These are phyloP conservation scores for Golubevia sp. DNA, from an alignment of 1,284 basidiomycete species.

Conservation along the genomic window DNA sequence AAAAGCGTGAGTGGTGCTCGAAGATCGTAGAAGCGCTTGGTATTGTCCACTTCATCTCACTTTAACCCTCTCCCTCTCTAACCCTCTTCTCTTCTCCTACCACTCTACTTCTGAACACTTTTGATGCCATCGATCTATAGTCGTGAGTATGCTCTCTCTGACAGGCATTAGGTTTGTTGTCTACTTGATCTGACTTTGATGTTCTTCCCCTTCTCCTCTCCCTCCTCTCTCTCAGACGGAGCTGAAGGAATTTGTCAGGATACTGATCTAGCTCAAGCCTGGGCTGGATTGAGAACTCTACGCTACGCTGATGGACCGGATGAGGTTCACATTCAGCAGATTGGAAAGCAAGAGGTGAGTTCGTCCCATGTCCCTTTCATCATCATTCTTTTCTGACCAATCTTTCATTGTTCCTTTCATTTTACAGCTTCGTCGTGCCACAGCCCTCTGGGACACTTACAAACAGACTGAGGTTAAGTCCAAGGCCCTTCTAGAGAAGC, in stretches of 20 bases:
- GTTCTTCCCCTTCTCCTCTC: too few species aligned
- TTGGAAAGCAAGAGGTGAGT: constrained; percentile 75
- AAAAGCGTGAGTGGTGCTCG: too few species aligned
- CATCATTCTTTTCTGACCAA: not conserved
- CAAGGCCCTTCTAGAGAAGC: constrained; percentile 25
- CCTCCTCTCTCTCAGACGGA: constrained; percentile 65
- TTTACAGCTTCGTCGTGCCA: constrained; percentile 18
- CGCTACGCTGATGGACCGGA: constrained; percentile 76
- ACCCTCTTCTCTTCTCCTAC: too few species aligned
- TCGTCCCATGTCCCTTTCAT: not conserved
- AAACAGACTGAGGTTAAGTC: constrained; percentile 22
- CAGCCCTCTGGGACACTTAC: constrained; percentile 31
- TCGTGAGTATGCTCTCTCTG: too few species aligned
- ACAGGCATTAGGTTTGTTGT: too few species aligned
- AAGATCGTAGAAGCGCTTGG: too few species aligned
- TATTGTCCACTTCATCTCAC: too few species aligned
- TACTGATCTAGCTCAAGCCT: constrained; percentile 77
- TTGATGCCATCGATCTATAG: too few species aligned
- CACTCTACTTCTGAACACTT: too few species aligned
- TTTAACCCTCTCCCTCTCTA: too few species aligned
- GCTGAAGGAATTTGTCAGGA: constrained; percentile 94
- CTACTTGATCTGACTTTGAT: too few species aligned
- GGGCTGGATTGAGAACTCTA: constrained; percentile 81
- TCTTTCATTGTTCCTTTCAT: not conserved
- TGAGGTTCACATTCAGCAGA: constrained; percentile 89